Percentiles rank a stretch among this genome's conserved stretches.
Conservation (phyloP, 371 early-diverging fungal species). For the Mortierella sp. region DNA sequence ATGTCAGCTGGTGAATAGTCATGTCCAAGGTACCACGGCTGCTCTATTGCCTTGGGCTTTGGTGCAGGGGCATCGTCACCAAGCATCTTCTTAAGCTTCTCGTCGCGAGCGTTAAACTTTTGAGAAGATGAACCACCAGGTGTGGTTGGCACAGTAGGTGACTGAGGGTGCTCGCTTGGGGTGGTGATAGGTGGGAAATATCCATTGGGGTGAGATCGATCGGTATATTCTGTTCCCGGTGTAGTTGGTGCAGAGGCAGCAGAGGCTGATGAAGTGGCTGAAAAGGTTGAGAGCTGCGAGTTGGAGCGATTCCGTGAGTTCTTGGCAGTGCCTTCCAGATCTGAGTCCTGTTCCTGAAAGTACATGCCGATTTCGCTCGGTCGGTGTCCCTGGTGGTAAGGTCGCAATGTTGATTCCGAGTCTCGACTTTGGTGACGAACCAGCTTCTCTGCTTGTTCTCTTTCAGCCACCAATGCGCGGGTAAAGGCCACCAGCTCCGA, state of each 20-base stretch:
- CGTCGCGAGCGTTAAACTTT: slow-evolving; percentile 31
- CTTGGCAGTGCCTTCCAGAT: slow-evolving; percentile 24
- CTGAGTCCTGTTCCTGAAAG: slow-evolving; percentile 43
- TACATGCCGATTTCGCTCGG: slow-evolving; percentile 35
- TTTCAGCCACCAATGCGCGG: slow-evolving; percentile 25
- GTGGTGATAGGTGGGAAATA: slow-evolving; percentile 50
- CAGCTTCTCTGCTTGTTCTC: slow-evolving; percentile 23
- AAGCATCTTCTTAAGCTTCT: slow-evolving; percentile 49
- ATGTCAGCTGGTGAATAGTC: slow-evolving; percentile 84
- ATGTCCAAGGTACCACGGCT: slow-evolving; percentile 79
- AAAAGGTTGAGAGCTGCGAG: slow-evolving; percentile 42
- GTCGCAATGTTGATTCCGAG: background rate
- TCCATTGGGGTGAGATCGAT: slow-evolving; percentile 55
- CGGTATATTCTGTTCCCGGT: slow-evolving; percentile 47
- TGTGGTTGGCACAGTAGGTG: slow-evolving; percentile 12
- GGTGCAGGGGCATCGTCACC: slow-evolving; percentile 51
- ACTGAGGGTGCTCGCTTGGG: slow-evolving; percentile 11
- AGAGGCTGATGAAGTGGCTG: slow-evolving; percentile 34
- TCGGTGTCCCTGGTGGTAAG: slow-evolving; percentile 2
- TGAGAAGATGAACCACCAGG: background rate
- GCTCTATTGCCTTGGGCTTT: slow-evolving; percentile 28
- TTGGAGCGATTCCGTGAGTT: slow-evolving; percentile 42
- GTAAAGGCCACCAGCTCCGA: slow-evolving; percentile 19
- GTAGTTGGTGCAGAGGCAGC: slow-evolving; percentile 42
- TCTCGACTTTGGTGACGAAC: slow-evolving; percentile 9